Evolutionary conservation across 2,329 filamentous ascomycete genomes (phyloP).

Genomic region (Monosporascus sp.): DNA sequence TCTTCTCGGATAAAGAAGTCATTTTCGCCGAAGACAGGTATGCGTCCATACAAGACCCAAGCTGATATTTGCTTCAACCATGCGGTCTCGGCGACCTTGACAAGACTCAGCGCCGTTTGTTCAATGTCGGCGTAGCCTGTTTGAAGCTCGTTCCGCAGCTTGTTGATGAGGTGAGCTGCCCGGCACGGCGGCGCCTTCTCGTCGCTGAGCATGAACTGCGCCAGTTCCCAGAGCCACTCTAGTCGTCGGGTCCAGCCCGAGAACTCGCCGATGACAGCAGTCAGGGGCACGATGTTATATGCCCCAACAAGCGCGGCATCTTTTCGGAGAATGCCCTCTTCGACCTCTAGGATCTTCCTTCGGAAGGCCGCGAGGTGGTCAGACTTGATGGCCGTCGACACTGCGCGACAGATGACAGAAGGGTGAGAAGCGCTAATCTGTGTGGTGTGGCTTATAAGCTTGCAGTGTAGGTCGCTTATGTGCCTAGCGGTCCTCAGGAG

Average conservation of each 20-base stretch:
- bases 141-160: constrained; percentile 68
- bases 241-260: constrained; percentile 79
- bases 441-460: constrained; percentile 62
- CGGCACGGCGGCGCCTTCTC: constrained; percentile 44
- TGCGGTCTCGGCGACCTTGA: constrained; percentile 76
- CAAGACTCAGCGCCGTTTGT: constrained; percentile 65
- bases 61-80: constrained; percentile 89
- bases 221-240: constrained; percentile 78
- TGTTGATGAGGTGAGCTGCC: constrained; percentile 72
- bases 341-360: constrained; percentile 77
- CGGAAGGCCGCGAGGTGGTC: constrained; percentile 78
- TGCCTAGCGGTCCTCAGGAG: constrained; percentile 73
- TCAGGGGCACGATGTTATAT: constrained; percentile 89
- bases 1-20: constrained; percentile 78
- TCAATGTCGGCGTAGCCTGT: constrained; percentile 89
- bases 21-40: constrained; percentile 70
- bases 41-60: constrained; percentile 84
- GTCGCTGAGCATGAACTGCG: constrained; percentile 58
- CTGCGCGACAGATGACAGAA: constrained; percentile 82
- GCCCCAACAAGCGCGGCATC: constrained; percentile 81
- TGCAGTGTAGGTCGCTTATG: constrained; percentile 73
- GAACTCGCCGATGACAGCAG: constrained; percentile 78
- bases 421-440: constrained; percentile 65
- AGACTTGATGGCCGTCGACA: constrained; percentile 71
- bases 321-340: constrained; percentile 68